These are phyloP conservation scores for Rhodamnia argentea DNA, from an alignment of 345 rosid species.

Conservation along the genomic window DNA sequence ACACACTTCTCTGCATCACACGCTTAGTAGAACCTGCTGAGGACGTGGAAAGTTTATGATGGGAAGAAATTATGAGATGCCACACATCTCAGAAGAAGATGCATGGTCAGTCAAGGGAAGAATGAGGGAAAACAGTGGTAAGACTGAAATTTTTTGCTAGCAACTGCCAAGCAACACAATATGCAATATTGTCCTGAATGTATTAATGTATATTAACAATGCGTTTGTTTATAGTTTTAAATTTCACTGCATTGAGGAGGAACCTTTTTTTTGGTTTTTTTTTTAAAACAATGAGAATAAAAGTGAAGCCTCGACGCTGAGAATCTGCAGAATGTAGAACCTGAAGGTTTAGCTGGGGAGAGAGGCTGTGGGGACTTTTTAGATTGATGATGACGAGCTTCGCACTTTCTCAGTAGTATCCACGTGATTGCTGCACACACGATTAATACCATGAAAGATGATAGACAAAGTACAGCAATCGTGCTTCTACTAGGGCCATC, in stretches of 20 bases:
- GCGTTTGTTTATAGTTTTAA: not conserved
- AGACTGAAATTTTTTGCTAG: not conserved
- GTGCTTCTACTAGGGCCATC: constrained; percentile 23
- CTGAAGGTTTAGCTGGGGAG: constrained; percentile 26
- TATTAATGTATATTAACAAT: not conserved
- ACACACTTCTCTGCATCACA: constrained; percentile 6
- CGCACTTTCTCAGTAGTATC: constrained; percentile 21
- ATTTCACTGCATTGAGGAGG: not conserved
- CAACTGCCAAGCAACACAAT: not conserved
- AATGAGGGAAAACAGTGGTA: not conserved
- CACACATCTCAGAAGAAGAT: not conserved
- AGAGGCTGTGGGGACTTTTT: constrained; percentile 9
- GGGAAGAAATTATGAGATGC: not conserved
- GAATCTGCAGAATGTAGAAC: constrained; percentile 9
- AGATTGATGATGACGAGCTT: constrained; percentile 10
- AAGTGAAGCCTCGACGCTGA: not conserved
- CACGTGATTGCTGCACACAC: constrained; percentile 23
- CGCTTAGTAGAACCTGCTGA: constrained; percentile 22
- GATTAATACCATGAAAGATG: constrained; percentile 31
- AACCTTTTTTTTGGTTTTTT: not conserved
- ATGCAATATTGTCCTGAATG: not conserved
- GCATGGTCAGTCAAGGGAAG: not conserved
- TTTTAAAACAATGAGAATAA: not conserved
- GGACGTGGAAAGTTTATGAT: not conserved
- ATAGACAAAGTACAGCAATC: constrained; percentile 35